Conservation (phyloP, 2,329 filamentous ascomycete species). For the Pseudocercospora eumusae region DNA sequence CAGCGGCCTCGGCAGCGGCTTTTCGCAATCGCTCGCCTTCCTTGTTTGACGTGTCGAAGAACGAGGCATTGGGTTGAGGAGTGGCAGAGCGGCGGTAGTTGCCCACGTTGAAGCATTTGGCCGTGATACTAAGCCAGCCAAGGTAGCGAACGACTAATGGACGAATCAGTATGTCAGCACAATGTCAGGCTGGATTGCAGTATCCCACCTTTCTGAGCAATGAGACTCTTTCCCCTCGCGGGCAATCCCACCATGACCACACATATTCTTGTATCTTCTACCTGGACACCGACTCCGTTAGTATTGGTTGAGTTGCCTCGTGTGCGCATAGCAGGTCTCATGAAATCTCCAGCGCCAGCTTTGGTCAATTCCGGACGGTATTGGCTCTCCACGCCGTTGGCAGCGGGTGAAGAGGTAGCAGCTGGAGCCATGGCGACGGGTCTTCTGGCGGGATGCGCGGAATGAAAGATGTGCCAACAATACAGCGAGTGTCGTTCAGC, state of each 20-base stretch:
- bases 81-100: constrained; percentile 89
- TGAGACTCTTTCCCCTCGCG: constrained; percentile 93
- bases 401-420: not conserved
- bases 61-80: constrained; percentile 86
- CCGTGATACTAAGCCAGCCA: constrained; percentile 91
- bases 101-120: constrained; percentile 96
- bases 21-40: constrained; percentile 88
- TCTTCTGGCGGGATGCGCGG: not conserved
- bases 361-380: constrained; percentile 34
- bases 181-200: not conserved
- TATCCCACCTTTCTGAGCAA: constrained; percentile 71
- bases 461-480: not conserved
- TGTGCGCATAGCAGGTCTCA: constrained; percentile 44
- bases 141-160: constrained; percentile 84
- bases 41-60: constrained; percentile 87
- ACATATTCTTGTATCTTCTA: constrained; percentile 93
- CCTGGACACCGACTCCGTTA: constrained; percentile 74
- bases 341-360: constrained; percentile 44
- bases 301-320: constrained; percentile 41
- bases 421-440: constrained; percentile 2
- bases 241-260: constrained; percentile 98
- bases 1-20: constrained; percentile 86
- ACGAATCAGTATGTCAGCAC: constrained; percentile 10
- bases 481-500: constrained; percentile 5
- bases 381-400: constrained; percentile 34